A percentile compares a stretch with the other conserved stretches of the same genome.
These are phyloP conservation scores for Multifurca ochricompacta DNA, from an alignment of 768 basidiomycete genomes.

Conservation along the genomic window DNA sequence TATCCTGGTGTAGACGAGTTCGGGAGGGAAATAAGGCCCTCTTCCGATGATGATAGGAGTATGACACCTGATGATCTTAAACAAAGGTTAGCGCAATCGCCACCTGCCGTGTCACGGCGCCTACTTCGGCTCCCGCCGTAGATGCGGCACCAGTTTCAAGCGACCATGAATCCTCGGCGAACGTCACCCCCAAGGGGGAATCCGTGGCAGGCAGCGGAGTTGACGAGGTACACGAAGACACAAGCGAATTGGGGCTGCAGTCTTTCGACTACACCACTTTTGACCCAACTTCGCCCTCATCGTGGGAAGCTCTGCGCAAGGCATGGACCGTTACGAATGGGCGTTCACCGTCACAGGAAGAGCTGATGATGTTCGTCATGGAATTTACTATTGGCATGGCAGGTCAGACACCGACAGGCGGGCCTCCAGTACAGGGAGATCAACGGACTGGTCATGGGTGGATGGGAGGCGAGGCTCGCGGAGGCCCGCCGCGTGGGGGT, in stretches of 20 bases:
- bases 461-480: slow-evolving; percentile 5
- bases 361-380: slow-evolving; percentile 71
- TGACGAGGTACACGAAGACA: background rate
- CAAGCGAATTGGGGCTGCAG: slow-evolving; percentile 39
- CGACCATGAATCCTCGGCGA: background rate
- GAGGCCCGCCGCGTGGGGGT: slow-evolving; percentile 26
- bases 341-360: slow-evolving; percentile 59
- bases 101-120: slow-evolving; percentile 19
- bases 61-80: slow-evolving; percentile 11
- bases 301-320: slow-evolving; percentile 76
- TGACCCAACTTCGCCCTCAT: slow-evolving; percentile 61
- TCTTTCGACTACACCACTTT: slow-evolving; percentile 64
- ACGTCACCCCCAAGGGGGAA: background rate
- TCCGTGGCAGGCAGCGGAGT: background rate
- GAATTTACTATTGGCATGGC: slow-evolving; percentile 25
- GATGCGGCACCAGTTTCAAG: background rate
- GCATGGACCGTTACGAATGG: slow-evolving; percentile 71
- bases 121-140: background rate
- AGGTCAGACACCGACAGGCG: background rate
- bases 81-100: slow-evolving; percentile 1
- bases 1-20: slow-evolving; percentile 71
- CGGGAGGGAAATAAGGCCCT: slow-evolving; percentile 68
- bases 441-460: slow-evolving; percentile 12
- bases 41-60: slow-evolving; percentile 33
- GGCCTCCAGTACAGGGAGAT: background rate